Evolutionary conservation across 768 basidiomycete species (phyloP).

Genomic region (Leccinum truebloodii): DNA sequence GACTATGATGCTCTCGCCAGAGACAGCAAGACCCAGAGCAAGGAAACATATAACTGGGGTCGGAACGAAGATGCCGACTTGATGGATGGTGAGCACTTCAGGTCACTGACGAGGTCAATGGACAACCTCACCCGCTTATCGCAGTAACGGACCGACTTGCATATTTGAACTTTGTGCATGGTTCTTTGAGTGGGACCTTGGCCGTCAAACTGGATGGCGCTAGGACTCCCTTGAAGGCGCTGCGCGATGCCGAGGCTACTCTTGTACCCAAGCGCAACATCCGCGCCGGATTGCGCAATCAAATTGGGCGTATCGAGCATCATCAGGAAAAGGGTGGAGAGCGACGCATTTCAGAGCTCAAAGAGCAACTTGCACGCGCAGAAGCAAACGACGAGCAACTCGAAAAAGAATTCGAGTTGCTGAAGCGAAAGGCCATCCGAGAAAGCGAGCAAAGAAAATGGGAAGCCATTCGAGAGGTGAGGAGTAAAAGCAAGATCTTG

Average conservation of each 20-base stretch:
- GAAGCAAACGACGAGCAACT: slow-evolving; percentile 60
- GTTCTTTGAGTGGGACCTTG: slow-evolving; percentile 61
- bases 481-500: slow-evolving; percentile 4
- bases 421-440: slow-evolving; percentile 73
- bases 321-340: slow-evolving; percentile 65
- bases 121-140: background rate
- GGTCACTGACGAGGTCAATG: background rate
- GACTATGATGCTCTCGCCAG: slow-evolving; percentile 68
- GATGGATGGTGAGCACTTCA: slow-evolving; percentile 60
- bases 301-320: slow-evolving; percentile 67
- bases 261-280: slow-evolving; percentile 63
- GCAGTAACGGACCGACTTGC: slow-evolving; percentile 80
- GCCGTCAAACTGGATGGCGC: slow-evolving; percentile 63
- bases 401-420: slow-evolving; percentile 70
- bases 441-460: slow-evolving; percentile 80
- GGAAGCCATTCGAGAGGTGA: slow-evolving; percentile 80
- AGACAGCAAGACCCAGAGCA: slow-evolving; percentile 72
- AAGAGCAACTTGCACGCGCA: slow-evolving; percentile 64
- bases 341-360: slow-evolving; percentile 67
- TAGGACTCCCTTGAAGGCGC: slow-evolving; percentile 64
- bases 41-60: slow-evolving; percentile 86
- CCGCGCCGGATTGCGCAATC: slow-evolving; percentile 55
- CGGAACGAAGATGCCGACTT: slow-evolving; percentile 69
- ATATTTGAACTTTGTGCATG: slow-evolving; percentile 77
- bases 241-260: slow-evolving; percentile 68